Evolutionary conservation across 805 yeast genomes (phyloP).

Genomic region (Sugiyamaella boreocaroliniensis): DNA sequence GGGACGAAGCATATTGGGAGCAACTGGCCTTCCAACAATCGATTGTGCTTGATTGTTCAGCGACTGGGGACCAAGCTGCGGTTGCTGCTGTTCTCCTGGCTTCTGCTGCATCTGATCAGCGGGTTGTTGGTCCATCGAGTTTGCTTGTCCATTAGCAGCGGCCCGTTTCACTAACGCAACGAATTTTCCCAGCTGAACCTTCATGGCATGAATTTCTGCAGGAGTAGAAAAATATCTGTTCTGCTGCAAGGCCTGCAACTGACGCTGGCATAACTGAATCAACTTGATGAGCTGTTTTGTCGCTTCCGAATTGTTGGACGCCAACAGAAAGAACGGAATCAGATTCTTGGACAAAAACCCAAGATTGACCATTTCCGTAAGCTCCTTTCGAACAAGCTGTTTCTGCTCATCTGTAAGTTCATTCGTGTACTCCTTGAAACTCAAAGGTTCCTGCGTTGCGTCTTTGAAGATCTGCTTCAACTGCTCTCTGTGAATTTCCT

Average conservation of each 20-base stretch:
- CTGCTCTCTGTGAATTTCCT: constrained; percentile 49
- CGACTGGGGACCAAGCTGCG: not conserved
- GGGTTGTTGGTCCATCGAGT: constrained; percentile 35
- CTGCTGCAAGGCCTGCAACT: constrained; percentile 59
- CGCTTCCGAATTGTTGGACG: constrained; percentile 60
- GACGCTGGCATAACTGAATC: constrained; percentile 71
- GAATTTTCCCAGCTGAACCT: constrained; percentile 65
- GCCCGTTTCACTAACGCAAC: constrained; percentile 62
- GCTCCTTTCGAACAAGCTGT: constrained; percentile 44
- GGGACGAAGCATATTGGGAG: not conserved
- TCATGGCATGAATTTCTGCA: constrained; percentile 61
- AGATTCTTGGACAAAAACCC: too few species aligned
- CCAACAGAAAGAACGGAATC: constrained; percentile 52
- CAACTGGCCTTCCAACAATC: not conserved
- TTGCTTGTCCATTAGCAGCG: too few species aligned
- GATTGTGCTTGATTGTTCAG: not conserved
- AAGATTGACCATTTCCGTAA: constrained; percentile 43
- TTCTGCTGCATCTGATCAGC: constrained; percentile 20
- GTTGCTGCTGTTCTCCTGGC: not conserved
- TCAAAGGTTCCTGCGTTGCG: constrained; percentile 59
- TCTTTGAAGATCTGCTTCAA: constrained; percentile 62
- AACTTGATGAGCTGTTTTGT: constrained; percentile 71
- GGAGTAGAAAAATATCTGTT: constrained; percentile 67
- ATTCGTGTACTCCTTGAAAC: constrained; percentile 55
- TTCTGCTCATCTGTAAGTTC: constrained; percentile 59